A percentile compares a stretch with the other conserved stretches of the same genome.
Evolutionary conservation across 1,284 basidiomycete genomes (phyloP).

Genomic region (Cutaneotrichosporon daszewskae): DNA sequence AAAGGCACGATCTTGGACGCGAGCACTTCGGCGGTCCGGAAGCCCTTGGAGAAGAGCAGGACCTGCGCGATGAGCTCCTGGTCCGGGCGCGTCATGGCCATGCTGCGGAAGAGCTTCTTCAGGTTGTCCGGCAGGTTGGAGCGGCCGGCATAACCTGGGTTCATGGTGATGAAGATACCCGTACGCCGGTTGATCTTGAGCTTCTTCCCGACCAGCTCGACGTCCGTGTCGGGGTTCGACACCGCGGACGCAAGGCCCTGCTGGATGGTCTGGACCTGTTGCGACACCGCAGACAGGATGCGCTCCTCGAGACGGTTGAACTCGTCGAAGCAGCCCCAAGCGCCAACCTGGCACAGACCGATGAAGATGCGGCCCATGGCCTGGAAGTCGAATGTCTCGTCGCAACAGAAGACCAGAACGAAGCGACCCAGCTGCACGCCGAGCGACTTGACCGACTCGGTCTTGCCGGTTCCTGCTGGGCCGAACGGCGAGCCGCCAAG

Average conservation of each 20-base stretch:
- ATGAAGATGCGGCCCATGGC: constrained; percentile 99
- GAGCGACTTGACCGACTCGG: constrained; percentile 97
- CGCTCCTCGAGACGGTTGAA: constrained; percentile 98
- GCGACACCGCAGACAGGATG: constrained; percentile 95
- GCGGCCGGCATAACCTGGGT: constrained; percentile 93
- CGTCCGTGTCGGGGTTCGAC: constrained; percentile 78
- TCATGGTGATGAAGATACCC: constrained; percentile 97
- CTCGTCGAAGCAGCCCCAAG: constrained; percentile 98
- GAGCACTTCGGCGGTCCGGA: constrained; percentile 90
- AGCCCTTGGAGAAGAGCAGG: constrained; percentile 98
- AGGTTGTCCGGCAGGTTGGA: constrained; percentile 95
- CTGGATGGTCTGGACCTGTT: constrained; percentile 98
- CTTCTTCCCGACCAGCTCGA: constrained; percentile 92
- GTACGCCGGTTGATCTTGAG: constrained; percentile 92
- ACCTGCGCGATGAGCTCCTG: constrained; percentile 98
- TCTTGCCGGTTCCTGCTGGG: constrained; percentile 98
- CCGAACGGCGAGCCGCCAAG: constrained; percentile 97
- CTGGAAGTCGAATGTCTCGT: constrained; percentile 99
- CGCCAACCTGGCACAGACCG: constrained; percentile 96
- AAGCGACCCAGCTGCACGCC: constrained; percentile 96
- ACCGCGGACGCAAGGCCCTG: constrained; percentile 78
- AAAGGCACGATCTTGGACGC: constrained; percentile 98
- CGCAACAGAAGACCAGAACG: constrained; percentile 98
- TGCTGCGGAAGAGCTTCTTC: constrained; percentile 60
- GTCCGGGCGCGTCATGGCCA: constrained; percentile 99